Conservation (phyloP, 164 flowering plant species). For the Tetracentron sinense region DNA sequence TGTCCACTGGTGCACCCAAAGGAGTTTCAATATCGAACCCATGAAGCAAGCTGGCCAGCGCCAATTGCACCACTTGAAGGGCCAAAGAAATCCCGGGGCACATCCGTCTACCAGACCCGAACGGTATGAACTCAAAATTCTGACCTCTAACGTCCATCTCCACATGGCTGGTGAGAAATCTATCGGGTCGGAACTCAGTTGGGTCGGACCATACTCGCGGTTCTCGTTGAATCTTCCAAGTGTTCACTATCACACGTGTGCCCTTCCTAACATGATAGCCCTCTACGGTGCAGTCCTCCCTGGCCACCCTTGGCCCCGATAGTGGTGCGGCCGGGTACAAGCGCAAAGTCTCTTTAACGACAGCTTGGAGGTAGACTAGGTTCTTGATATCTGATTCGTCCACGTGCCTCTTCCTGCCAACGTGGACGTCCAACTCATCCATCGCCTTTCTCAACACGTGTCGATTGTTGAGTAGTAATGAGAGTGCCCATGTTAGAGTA, state of each 20-base stretch:
- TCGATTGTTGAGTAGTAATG: no score
- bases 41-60: no score
- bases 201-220: conserved; percentile 7
- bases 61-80: no score
- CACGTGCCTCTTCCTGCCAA: conserved; percentile 9
- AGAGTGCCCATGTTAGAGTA: no score
- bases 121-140: conserved; percentile 16
- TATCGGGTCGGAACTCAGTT: conserved; percentile 1
- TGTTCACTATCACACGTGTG: conserved; percentile 8
- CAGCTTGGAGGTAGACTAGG: conserved; percentile 11
- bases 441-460: conserved; percentile 3
- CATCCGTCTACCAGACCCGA: no score
- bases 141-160: no score
- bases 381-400: no score
- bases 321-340: neutral
- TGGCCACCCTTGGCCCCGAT: conserved; percentile 1
- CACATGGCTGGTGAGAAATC: conserved; percentile 6
- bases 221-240: conserved; percentile 10
- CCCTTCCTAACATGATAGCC: conserved; percentile 6
- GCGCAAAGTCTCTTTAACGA: no score
- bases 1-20: neutral
- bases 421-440: no score
- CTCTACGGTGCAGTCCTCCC: conserved; percentile 8
- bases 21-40: conserved; percentile 1
- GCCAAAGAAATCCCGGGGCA: no score